Conservation (phyloP, 495 filamentous ascomycete genomes). For the Podospora conica region DNA sequence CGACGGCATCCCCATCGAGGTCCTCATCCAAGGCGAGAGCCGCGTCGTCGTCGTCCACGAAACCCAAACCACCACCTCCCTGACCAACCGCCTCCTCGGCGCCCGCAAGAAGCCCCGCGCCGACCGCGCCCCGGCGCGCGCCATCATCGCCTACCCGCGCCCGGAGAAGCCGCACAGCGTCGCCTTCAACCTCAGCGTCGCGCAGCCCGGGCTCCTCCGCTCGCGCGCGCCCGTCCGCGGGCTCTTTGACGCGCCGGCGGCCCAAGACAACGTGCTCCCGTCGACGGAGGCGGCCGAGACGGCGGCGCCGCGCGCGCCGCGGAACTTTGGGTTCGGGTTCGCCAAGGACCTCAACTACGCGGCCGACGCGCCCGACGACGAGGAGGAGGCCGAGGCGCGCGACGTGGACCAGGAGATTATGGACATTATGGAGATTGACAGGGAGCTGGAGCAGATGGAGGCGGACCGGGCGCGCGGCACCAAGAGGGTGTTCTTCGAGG, state of each 20-base stretch:
- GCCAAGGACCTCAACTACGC: slow-evolving; percentile 38
- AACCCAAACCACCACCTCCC: slow-evolving; percentile 30
- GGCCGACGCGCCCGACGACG: slow-evolving; percentile 37
- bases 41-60: slow-evolving; percentile 55
- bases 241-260: slow-evolving; percentile 23
- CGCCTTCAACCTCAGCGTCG: slow-evolving; percentile 42
- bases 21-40: slow-evolving; percentile 60
- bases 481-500: slow-evolving; percentile 46
- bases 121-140: slow-evolving; percentile 22
- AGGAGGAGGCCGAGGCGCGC: slow-evolving; percentile 38
- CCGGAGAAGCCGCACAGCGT: slow-evolving; percentile 36
- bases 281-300: slow-evolving; percentile 18
- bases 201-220: slow-evolving; percentile 14
- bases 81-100: slow-evolving; percentile 28
- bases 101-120: slow-evolving; percentile 29
- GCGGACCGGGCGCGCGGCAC: slow-evolving; percentile 35
- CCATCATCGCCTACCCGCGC: slow-evolving; percentile 38
- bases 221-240: slow-evolving; percentile 5
- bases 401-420: slow-evolving; percentile 49
- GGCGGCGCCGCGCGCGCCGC: neutral
- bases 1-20: slow-evolving; percentile 46
- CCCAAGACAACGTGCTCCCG: slow-evolving; percentile 14
- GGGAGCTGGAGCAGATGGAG: slow-evolving; percentile 45
- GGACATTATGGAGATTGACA: slow-evolving; percentile 52
- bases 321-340: slow-evolving; percentile 34